Evolutionary conservation across 164 flowering plant genomes (phyloP).

Genomic region (Tinospora cordifolia): DNA sequence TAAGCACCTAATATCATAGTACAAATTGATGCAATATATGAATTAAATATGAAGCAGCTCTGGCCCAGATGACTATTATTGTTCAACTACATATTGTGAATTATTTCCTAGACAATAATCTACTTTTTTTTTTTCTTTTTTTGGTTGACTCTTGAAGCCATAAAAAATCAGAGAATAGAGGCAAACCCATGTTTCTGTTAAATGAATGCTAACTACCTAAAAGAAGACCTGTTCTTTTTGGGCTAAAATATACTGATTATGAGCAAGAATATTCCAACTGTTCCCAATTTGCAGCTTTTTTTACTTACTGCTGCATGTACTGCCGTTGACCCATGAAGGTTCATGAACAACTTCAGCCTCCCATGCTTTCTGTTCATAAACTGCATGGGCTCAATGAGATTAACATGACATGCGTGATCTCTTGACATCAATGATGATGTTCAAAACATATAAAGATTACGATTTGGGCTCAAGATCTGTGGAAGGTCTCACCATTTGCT

Average conservation of each 20-base stretch:
- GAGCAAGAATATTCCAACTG: conserved; percentile 1
- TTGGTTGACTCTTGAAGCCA: background rate
- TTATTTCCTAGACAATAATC: background rate
- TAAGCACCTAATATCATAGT: too few species aligned
- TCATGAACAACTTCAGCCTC: background rate
- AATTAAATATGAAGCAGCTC: too few species aligned
- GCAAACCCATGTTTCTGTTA: background rate
- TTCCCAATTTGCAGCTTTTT: background rate
- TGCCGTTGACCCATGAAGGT: background rate
- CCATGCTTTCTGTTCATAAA: background rate
- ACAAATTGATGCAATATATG: too few species aligned
- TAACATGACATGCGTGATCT: background rate
- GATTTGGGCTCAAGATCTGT: background rate
- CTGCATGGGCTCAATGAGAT: background rate
- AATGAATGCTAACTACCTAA: background rate
- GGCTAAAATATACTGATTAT: background rate
- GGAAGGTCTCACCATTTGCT: background rate
- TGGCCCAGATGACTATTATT: background rate
- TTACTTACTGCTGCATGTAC: background rate
- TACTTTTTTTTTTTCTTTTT: background rate
- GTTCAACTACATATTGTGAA: background rate
- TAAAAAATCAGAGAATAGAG: background rate
- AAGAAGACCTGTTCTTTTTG: background rate
- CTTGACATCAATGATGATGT: too few species aligned
- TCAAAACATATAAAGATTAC: background rate